Evolutionary conservation across 192 early-diverging fungal species (phyloP).

Genomic region (Cetraspora pellucida): DNA sequence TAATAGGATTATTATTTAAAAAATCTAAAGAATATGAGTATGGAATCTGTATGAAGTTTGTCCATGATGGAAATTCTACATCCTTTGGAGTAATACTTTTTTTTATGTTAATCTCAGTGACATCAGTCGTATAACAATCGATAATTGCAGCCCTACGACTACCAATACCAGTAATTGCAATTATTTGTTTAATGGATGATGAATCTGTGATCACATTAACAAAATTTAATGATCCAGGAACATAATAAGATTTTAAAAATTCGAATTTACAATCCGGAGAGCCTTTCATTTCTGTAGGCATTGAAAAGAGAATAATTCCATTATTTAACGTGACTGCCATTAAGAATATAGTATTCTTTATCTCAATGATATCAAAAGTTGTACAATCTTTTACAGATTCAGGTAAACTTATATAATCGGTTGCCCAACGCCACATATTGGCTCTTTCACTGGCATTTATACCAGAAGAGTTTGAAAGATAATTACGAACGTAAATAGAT

Average conservation of each 20-base stretch:
- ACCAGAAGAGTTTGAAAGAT: constrained; percentile 1
- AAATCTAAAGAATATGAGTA: constrained; percentile 10
- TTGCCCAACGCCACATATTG: neutral
- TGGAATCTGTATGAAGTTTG: constrained; percentile 3
- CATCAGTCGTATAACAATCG: neutral
- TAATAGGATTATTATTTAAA: neutral
- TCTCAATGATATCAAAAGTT: constrained; percentile 18
- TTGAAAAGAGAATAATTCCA: neutral
- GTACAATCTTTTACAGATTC: neutral
- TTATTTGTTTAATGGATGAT: constrained; percentile 6
- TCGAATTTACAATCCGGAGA: constrained; percentile 11
- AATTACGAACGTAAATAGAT: neutral
- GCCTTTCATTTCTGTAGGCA: neutral
- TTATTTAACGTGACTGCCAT: neutral
- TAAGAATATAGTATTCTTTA: neutral
- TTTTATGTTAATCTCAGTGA: neutral
- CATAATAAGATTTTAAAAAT: neutral
- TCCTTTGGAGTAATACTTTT: constrained; percentile 7
- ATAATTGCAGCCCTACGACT: neutral
- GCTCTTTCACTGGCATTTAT: constrained; percentile 1
- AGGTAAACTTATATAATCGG: constrained; percentile 1
- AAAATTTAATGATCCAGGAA: constrained; percentile 9
- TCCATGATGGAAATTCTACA: neutral
- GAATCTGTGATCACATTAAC: neutral
- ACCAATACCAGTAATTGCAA: neutral